Conservation (phyloP, 1,139 yeast genomes). For the Debaryomyces robertsiae region DNA sequence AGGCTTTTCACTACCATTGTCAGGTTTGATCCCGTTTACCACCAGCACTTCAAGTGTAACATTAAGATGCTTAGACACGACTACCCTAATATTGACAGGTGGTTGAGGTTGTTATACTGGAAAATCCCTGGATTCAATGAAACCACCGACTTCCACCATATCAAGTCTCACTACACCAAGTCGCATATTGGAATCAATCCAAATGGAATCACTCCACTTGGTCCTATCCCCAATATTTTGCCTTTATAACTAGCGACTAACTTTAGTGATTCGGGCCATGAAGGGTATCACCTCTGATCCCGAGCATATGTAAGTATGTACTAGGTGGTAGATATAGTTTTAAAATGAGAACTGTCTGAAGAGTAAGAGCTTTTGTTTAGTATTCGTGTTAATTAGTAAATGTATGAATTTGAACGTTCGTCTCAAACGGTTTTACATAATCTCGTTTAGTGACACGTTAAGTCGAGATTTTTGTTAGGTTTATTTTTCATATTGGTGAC, state of each 20-base stretch:
- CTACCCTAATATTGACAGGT: conserved; percentile 75
- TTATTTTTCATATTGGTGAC: no score
- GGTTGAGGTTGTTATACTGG: conserved; percentile 89
- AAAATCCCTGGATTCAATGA: conserved; percentile 70
- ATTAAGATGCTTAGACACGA: conserved; percentile 77
- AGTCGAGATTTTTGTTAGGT: not conserved
- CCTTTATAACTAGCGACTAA: conserved; percentile 18
- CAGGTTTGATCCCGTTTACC: conserved; percentile 89
- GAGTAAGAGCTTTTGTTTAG: no score
- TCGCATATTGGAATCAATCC: conserved; percentile 84
- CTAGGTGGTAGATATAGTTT: no score
- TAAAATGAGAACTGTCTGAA: no score
- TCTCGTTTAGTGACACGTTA: conserved; percentile 9
- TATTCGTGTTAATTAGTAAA: no score
- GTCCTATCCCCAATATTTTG: conserved; percentile 79
- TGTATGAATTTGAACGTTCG: no score
- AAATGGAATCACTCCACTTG: conserved; percentile 79
- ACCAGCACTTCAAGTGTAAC: conserved; percentile 94
- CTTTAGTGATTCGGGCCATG: no score
- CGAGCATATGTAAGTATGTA: no score
- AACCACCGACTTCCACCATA: conserved; percentile 86
- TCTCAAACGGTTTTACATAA: not conserved
- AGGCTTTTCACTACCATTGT: conserved; percentile 75
- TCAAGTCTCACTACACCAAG: conserved; percentile 85
- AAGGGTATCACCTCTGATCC: no score